Percentiles rank a stretch among this genome's conserved stretches.
These are phyloP conservation scores for Nemania diffusa DNA, from an alignment of 2,329 filamentous ascomycete genomes.

Conservation along the genomic window DNA sequence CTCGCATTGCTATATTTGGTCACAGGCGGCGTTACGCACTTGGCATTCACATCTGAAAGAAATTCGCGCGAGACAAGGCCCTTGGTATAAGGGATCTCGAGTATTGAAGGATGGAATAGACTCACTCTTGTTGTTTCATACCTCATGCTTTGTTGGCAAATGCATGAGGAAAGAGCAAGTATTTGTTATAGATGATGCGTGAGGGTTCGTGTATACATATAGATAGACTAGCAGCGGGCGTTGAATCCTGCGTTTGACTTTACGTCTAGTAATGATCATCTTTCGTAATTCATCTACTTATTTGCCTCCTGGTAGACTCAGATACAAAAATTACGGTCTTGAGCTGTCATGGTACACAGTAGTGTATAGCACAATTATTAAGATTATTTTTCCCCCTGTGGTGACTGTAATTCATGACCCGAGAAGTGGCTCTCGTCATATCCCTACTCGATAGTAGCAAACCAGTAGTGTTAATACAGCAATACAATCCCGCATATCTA, in stretches of 20 bases:
- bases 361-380: not conserved
- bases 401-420: not conserved
- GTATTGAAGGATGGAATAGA: not conserved
- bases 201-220: conserved; percentile 9
- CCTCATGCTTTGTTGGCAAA: not conserved
- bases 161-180: conserved; percentile 6
- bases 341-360: not conserved
- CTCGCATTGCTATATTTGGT: conserved; percentile 11
- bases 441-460: not conserved
- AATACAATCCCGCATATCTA: not conserved
- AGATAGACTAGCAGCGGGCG: not conserved
- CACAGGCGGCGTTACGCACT: not conserved
- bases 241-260: not conserved
- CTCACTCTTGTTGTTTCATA: not conserved
- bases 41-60: conserved; percentile 12
- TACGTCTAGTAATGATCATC: not conserved
- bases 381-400: not conserved
- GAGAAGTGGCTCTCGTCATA: not conserved
- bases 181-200: not conserved
- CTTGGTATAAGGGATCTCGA: not conserved
- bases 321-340: not conserved
- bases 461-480: not conserved
- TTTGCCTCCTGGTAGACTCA: not conserved
- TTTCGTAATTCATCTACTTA: not conserved
- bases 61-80: not conserved